A percentile compares a stretch with the other conserved stretches of the same genome.
Conservation (phyloP, 1,284 basidiomycete genomes). For the Irpex sp. region DNA sequence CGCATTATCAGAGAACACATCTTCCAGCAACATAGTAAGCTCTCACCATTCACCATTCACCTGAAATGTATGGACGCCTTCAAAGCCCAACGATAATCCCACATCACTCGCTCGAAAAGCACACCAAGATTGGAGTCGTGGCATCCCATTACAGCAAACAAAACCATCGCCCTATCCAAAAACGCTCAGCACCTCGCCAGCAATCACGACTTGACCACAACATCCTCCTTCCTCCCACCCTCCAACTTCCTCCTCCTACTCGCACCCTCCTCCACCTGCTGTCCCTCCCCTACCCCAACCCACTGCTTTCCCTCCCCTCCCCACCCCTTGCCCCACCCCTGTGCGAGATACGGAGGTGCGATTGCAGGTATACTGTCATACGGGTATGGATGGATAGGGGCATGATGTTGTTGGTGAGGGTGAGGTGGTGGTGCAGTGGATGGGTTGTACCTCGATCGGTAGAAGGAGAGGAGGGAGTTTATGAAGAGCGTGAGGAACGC, state of each 20-base stretch:
- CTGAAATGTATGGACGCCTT: too few relatives aligned
- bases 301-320: too few relatives aligned
- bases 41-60: too few relatives aligned
- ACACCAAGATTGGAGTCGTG: too few relatives aligned
- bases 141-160: too few relatives aligned
- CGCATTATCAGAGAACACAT: too few relatives aligned
- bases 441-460: constrained; percentile 53
- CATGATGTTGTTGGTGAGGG: constrained; percentile 30
- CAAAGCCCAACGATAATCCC: too few relatives aligned
- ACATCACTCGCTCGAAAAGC: too few relatives aligned
- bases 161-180: too few relatives aligned
- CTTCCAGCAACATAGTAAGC: too few relatives aligned
- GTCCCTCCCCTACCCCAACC: constrained; percentile 1
- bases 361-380: constrained; percentile 29
- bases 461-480: constrained; percentile 77
- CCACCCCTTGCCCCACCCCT: constrained; percentile 36
- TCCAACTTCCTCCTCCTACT: constrained; percentile 61
- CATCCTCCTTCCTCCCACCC: constrained; percentile 53
- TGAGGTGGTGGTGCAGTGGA: constrained; percentile 3
- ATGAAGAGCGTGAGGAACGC: constrained; percentile 80
- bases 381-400: background rate
- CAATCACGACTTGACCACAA: constrained; percentile 27
- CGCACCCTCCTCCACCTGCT: constrained; percentile 33
- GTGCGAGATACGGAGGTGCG: too few relatives aligned
- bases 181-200: too few relatives aligned